Conservation (phyloP, 2,329 filamentous ascomycete genomes). For the Calonectria pauciramosa region DNA sequence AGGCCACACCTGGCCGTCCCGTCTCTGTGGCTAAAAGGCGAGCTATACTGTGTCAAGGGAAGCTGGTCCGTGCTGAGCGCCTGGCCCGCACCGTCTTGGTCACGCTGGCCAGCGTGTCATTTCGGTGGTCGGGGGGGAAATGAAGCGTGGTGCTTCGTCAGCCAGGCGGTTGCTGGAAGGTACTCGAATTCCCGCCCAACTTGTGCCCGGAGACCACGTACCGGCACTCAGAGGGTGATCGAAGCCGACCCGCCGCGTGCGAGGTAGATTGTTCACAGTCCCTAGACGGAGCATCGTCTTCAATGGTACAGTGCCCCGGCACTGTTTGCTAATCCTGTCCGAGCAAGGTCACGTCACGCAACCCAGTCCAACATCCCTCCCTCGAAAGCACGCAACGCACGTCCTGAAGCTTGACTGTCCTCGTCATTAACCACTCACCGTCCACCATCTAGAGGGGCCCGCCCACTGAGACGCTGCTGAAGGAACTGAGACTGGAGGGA, state of each 20-base stretch:
- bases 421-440: slow-evolving; percentile 21
- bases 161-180: slow-evolving; percentile 31
- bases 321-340: slow-evolving; percentile 27
- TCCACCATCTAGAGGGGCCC: slow-evolving; percentile 1
- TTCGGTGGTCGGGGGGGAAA: slow-evolving; percentile 40
- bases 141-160: slow-evolving; percentile 27
- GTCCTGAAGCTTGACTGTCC: slow-evolving; percentile 5
- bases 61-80: slow-evolving; percentile 17
- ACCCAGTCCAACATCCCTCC: slow-evolving; percentile 30
- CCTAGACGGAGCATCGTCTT: slow-evolving; percentile 16
- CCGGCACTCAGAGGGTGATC: slow-evolving; percentile 35
- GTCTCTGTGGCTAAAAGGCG: slow-evolving; percentile 2
- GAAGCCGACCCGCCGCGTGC: slow-evolving; percentile 29
- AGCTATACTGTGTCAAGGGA: slow-evolving; percentile 21
- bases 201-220: slow-evolving; percentile 38
- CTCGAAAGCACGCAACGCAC: slow-evolving; percentile 22
- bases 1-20: slow-evolving; percentile 28
- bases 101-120: slow-evolving; percentile 46
- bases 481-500: slow-evolving; percentile 16
- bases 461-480: slow-evolving; percentile 22
- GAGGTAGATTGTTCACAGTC: slow-evolving; percentile 28
- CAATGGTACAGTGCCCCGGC: slow-evolving; percentile 34
- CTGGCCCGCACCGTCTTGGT: slow-evolving; percentile 39
- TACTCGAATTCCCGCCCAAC: slow-evolving; percentile 41
- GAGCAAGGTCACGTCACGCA: slow-evolving; percentile 38